Conservation (phyloP, 2,329 filamentous ascomycete species). For the Phialophora verrucosa region DNA sequence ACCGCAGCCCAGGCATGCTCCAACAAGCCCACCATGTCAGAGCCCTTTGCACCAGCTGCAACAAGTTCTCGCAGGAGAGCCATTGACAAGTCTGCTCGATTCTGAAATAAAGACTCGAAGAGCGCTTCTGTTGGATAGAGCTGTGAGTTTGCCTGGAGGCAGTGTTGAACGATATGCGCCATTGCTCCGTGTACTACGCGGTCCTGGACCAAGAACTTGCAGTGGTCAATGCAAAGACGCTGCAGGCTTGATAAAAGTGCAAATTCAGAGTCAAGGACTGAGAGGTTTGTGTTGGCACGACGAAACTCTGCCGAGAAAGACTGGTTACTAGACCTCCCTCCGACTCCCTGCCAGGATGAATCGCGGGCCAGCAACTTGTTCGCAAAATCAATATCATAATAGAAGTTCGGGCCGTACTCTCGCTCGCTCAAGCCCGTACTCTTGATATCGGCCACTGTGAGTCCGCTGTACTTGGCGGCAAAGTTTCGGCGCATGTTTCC, state of each 20-base stretch:
- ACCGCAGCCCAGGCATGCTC: constrained; percentile 66
- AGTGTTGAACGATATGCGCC: constrained; percentile 75
- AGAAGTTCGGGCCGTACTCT: constrained; percentile 76
- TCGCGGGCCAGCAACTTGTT: constrained; percentile 78
- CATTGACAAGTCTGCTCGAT: constrained; percentile 79
- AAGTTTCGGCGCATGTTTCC: constrained; percentile 85
- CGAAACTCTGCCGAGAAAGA: constrained; percentile 78
- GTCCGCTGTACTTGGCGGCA: constrained; percentile 73
- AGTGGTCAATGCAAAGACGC: constrained; percentile 81
- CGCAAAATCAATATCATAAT: constrained; percentile 80
- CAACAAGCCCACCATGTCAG: constrained; percentile 62
- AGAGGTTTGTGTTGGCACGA: constrained; percentile 87
- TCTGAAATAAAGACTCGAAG: constrained; percentile 77
- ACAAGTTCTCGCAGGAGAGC: constrained; percentile 81
- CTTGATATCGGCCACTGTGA: constrained; percentile 79
- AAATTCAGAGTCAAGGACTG: constrained; percentile 85
- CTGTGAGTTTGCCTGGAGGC: constrained; percentile 76
- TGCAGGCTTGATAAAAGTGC: constrained; percentile 85
- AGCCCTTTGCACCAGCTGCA: constrained; percentile 56
- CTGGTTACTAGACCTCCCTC: constrained; percentile 19
- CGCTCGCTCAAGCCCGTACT: constrained; percentile 70
- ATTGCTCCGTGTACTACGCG: constrained; percentile 70
- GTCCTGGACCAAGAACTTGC: constrained; percentile 62
- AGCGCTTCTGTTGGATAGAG: constrained; percentile 76
- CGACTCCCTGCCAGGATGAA: constrained; percentile 74